phyloP scores from a whole-genome alignment of 208 protist species.

The Crithidia acanthocephali region DNA sequence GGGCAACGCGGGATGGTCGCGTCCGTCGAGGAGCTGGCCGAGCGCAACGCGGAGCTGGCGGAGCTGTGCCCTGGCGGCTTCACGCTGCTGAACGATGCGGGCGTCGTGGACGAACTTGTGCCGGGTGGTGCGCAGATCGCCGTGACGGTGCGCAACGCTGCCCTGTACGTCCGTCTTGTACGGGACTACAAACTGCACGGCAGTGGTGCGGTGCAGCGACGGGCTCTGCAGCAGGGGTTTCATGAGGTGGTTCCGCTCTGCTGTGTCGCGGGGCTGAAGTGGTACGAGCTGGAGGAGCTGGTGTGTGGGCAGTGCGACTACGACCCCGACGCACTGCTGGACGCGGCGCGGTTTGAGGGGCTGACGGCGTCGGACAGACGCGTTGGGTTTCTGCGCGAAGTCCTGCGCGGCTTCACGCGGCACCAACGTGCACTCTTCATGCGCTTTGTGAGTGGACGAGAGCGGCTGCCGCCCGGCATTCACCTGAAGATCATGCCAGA shows the following conservation, averaged over 20 bases:
- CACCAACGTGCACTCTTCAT: slow-evolving; percentile 89
- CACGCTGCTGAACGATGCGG: slow-evolving; percentile 57
- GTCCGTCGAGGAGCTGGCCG: slow-evolving; percentile 8
- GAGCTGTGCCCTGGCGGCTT: slow-evolving; percentile 75
- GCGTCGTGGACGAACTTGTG: slow-evolving; percentile 58
- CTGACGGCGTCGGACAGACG: slow-evolving; percentile 53
- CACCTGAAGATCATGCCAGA: slow-evolving; percentile 87
- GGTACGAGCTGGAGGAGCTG: slow-evolving; percentile 91
- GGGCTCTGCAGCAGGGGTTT: slow-evolving; percentile 87
- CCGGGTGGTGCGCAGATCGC: slow-evolving; percentile 54
- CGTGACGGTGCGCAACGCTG: slow-evolving; percentile 65
- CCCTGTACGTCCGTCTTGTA: slow-evolving; percentile 65
- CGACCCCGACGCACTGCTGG: slow-evolving; percentile 87
- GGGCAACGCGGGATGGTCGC: neutral
- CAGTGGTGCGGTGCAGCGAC: slow-evolving; percentile 49
- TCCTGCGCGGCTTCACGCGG: slow-evolving; percentile 77
- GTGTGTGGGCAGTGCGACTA: slow-evolving; percentile 93
- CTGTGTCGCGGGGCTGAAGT: slow-evolving; percentile 76
- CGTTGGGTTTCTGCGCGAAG: slow-evolving; percentile 81
- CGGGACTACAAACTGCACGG: slow-evolving; percentile 58
- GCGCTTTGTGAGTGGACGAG: slow-evolving; percentile 92
- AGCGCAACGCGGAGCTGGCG: slow-evolving; percentile 45
- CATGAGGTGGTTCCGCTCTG: slow-evolving; percentile 81
- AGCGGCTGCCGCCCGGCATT: slow-evolving; percentile 79
- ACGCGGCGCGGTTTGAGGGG: slow-evolving; percentile 82